These are phyloP conservation scores for Diddensiella transvaalensis DNA, from an alignment of 805 yeast genomes.

Conservation along the genomic window DNA sequence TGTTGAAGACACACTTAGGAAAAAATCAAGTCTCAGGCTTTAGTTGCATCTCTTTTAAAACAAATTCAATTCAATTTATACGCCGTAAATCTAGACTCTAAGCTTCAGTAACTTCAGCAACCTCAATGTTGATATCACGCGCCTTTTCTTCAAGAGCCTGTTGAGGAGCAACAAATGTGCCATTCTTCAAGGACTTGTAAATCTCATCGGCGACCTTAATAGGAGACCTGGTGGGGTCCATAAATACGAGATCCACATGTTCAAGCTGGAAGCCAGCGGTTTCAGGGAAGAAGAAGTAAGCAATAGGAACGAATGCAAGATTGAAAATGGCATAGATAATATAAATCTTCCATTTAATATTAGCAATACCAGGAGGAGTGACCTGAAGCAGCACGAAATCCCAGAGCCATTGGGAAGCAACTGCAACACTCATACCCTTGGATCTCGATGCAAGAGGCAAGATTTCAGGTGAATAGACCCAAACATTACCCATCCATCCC, in stretches of 20 bases:
- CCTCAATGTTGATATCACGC: not conserved
- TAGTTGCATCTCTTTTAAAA: no score
- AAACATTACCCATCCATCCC: constrained; percentile 19
- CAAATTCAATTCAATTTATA: no score
- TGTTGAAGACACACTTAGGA: no score
- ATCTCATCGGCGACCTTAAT: constrained; percentile 1
- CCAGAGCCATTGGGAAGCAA: constrained; percentile 18
- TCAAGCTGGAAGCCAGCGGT: constrained; percentile 43
- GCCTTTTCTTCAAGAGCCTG: not conserved
- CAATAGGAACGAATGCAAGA: constrained; percentile 32
- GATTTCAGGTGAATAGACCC: constrained; percentile 25
- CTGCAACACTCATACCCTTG: constrained; percentile 38
- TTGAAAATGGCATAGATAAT: constrained; percentile 32
- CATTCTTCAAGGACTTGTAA: constrained; percentile 1
- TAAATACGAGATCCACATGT: constrained; percentile 33
- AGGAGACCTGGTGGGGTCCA: not conserved
- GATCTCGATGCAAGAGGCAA: constrained; percentile 35
- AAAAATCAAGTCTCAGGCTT: no score
- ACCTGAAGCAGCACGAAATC: constrained; percentile 33
- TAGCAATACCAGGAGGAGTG: constrained; percentile 40
- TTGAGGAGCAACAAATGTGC: constrained; percentile 1
- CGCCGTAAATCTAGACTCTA: no score
- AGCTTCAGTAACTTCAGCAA: not conserved
- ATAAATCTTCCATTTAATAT: constrained; percentile 43
- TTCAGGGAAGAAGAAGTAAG: constrained; percentile 39